Evolutionary conservation across 768 basidiomycete species (phyloP), one percentile per base, ranked within the genome.

Genomic region (Stropharia rugosoannulata): DNA sequence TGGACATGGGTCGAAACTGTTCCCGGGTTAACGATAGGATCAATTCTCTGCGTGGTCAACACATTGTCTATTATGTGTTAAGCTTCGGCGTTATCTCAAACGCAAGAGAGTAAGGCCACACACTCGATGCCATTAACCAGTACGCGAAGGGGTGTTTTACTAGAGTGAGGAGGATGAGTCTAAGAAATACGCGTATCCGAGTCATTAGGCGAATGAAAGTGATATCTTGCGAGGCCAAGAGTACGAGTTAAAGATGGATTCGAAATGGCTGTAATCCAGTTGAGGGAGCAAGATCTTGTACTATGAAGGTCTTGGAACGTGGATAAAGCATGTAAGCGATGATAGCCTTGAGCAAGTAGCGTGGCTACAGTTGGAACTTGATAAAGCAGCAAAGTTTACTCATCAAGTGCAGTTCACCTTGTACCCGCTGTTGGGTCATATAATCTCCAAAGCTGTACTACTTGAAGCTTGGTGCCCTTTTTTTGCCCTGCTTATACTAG

Each of bases 1-100:
- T 76, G 75, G 7, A 64, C 66, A 56, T 76, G 75, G 9, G 66
- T 61, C 44, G 73, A 62, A 37, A 73, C 66, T 12, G 49, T 59
- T n/a, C 70, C 65, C 5, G 73, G 66, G 55, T 61, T 67, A n/a
- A 73, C 63, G 18, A 75, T 66, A 13, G 75, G 73, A 61, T 76
- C 75, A 5, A 74, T 58, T 13, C 75, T 65, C 51, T 75, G 72
- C 18, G 71, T 70, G n/a, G 70, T 70, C 55, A 76, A 58, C 29
- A 73, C 62, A 49, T 75, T 66, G 39, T 69, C 73, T 75, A 32
- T 32, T n/a, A 41, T 9, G 6, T 41, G n/a, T 19, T 47, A 46
- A 22, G 37, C 38, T 18, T 32, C 27, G 42, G n/a, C 12, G 36
- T 27, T 3, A 3, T 36, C 37, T 37, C 15, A 4, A 8, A 48